Percentiles rank a stretch among this genome's conserved stretches.
Evolutionary conservation across 495 filamentous ascomycete species (phyloP).

Genomic region (Penicillium odoratum): DNA sequence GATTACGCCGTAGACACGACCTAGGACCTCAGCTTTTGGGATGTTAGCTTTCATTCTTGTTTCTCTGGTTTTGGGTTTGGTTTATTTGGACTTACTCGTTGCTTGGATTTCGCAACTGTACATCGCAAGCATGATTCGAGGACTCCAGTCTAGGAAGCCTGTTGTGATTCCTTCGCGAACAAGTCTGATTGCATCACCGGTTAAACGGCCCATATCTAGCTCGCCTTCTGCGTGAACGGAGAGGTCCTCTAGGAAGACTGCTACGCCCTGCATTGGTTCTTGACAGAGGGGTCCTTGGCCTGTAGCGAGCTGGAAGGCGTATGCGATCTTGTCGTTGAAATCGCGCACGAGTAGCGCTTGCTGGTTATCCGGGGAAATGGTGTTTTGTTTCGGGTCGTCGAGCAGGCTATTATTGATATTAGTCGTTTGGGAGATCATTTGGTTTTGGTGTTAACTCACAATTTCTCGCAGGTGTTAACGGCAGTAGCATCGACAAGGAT

Average conservation of each 20-base stretch:
- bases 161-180: constrained; percentile 81
- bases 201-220: constrained; percentile 79
- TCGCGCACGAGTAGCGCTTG: constrained; percentile 66
- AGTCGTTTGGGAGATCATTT: constrained; percentile 3
- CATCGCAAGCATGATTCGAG: constrained; percentile 93
- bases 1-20: constrained; percentile 90
- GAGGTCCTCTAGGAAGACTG: constrained; percentile 86
- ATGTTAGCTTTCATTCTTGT: too few relatives aligned
- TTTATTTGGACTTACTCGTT: constrained; percentile 52
- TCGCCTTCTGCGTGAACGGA: constrained; percentile 59
- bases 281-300: constrained; percentile 86
- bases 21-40: constrained; percentile 72
- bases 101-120: constrained; percentile 98
- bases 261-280: constrained; percentile 91
- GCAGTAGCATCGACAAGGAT: constrained; percentile 83
- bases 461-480: constrained; percentile 68
- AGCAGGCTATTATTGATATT: constrained; percentile 30
- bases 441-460: constrained; percentile 50
- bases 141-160: constrained; percentile 94
- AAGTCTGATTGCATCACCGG: constrained; percentile 86
- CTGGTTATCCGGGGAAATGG: constrained; percentile 28
- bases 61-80: not conserved
- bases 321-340: constrained; percentile 84
- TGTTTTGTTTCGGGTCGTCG: constrained; percentile 40
- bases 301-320: constrained; percentile 94